A percentile compares a stretch with the other conserved stretches of the same genome.
phyloP scores from a whole-genome alignment of 208 protist genomes.

The Leishmania aethiopica region DNA sequence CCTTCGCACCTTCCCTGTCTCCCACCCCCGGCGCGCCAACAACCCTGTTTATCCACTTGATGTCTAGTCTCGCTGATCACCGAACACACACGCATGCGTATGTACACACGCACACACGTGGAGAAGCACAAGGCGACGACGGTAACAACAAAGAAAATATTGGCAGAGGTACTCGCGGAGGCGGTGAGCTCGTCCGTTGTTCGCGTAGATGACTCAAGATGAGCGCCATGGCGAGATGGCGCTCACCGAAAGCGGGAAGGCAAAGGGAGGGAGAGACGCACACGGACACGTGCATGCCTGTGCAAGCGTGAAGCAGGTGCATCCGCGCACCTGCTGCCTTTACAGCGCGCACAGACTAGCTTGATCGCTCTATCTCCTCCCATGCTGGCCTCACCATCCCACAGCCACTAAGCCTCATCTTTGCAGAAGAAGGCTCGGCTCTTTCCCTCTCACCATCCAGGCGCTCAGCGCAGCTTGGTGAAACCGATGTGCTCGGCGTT shows the following conservation, averaged over 20 bases:
- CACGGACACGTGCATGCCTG: not conserved
- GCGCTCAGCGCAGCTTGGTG: conserved; percentile 86
- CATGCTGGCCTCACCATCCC: not conserved
- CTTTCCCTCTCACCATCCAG: not conserved
- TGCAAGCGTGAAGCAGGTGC: not conserved
- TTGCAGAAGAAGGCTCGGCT: not conserved
- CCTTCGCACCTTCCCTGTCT: not conserved
- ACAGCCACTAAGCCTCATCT: not conserved
- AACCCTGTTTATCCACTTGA: not conserved
- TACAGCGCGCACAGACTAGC: not conserved
- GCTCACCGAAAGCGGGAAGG: not conserved
- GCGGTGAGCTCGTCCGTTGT: not conserved
- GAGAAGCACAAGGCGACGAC: not conserved
- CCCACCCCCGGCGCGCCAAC: not conserved
- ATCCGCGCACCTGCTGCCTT: not conserved
- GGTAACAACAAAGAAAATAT: not conserved
- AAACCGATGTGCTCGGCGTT: conserved; percentile 92
- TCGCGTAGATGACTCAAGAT: not conserved
- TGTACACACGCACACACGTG: not conserved
- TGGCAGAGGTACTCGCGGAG: not conserved
- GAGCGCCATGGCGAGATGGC: not conserved
- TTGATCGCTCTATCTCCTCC: not conserved
- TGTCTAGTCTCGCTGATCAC: not conserved
- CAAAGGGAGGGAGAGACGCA: not conserved
- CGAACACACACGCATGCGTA: not conserved